Conservation (phyloP, 192 early-diverging fungal species). For the Umbelopsis sp. region DNA sequence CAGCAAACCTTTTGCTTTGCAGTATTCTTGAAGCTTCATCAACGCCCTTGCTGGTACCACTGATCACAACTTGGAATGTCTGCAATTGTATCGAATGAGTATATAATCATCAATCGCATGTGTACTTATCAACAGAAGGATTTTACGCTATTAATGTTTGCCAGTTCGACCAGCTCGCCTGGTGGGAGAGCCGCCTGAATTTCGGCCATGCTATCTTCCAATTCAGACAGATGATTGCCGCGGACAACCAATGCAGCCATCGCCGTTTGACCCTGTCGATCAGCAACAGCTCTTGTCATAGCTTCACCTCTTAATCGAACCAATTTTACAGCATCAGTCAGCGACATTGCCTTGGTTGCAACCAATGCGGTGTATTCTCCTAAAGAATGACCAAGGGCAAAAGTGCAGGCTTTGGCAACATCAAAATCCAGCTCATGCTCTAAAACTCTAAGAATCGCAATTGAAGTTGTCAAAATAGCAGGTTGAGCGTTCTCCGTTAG, state of each 20-base stretch:
- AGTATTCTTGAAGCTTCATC: conserved; percentile 81
- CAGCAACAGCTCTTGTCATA: conserved; percentile 81
- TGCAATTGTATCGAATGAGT: conserved; percentile 22
- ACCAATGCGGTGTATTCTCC: conserved; percentile 89
- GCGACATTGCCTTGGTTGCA: conserved; percentile 63
- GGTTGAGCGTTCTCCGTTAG: conserved; percentile 85
- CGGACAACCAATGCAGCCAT: conserved; percentile 91
- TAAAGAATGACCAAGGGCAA: conserved; percentile 89
- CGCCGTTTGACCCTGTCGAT: conserved; percentile 65
- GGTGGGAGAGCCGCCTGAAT: conserved; percentile 61
- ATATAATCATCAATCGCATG: not conserved
- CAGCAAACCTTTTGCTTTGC: conserved; percentile 81
- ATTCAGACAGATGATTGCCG: conserved; percentile 67
- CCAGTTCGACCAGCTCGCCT: conserved; percentile 84
- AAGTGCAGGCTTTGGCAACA: conserved; percentile 68
- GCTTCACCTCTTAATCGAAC: conserved; percentile 84
- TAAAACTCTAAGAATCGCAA: conserved; percentile 83
- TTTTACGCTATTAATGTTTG: conserved; percentile 79
- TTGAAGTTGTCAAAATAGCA: conserved; percentile 88
- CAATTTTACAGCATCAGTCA: conserved; percentile 83
- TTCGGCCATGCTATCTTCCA: conserved; percentile 69
- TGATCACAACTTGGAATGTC: conserved; percentile 86
- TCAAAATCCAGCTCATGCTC: conserved; percentile 84
- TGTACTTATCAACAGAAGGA: not conserved
- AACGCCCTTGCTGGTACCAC: conserved; percentile 85